phyloP scores from a whole-genome alignment of 192 early-diverging fungal genomes.

The Diversispora epigaea region DNA sequence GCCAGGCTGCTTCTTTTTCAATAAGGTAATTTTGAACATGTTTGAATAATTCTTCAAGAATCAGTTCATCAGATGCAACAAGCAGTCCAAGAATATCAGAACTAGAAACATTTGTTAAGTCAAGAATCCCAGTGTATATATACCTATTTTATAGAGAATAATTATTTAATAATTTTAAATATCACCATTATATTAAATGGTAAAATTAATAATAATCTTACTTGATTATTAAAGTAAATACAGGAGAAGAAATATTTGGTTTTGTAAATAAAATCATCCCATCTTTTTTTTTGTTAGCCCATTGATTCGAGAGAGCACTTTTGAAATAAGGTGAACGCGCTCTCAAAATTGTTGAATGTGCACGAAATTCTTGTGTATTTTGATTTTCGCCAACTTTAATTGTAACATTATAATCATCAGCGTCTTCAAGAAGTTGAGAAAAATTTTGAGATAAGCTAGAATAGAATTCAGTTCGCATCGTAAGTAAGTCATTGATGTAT shows the following conservation, averaged over 20 bases:
- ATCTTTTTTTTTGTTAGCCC: no score
- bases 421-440: neutral
- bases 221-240: conserved; percentile 19
- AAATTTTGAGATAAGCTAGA: neutral
- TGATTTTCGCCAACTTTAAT: conserved; percentile 16
- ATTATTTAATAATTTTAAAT: neutral
- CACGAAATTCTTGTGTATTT: neutral
- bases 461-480: neutral
- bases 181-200: neutral
- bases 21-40: conserved; percentile 13
- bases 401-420: neutral
- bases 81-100: conserved; percentile 16
- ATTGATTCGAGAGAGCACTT: no score
- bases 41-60: conserved; percentile 4
- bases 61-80: conserved; percentile 23
- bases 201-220: neutral
- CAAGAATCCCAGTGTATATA: conserved; percentile 16
- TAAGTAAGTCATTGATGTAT: no score
- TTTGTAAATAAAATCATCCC: no score
- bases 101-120: neutral
- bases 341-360: no score
- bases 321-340: no score
- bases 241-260: no score
- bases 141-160: neutral
- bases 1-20: neutral